Conservation (phyloP, 2,329 filamentous ascomycete genomes). For the Alternaria conjuncta region DNA sequence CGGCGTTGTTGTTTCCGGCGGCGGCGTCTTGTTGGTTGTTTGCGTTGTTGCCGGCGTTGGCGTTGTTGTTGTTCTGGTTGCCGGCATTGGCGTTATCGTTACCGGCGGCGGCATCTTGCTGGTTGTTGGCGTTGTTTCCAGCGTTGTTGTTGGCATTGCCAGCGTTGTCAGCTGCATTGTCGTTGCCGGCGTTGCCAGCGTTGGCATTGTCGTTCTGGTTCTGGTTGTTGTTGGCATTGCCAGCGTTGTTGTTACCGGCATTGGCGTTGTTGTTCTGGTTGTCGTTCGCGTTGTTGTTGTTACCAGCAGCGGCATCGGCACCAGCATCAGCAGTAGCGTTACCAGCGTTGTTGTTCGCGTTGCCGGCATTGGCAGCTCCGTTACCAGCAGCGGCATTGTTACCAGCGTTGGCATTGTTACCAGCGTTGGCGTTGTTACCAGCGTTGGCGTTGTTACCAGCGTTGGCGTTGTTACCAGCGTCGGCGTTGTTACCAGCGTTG, state of each 20-base stretch:
- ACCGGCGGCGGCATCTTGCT: neutral
- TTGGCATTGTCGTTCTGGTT: neutral
- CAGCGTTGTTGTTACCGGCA: slow-evolving; percentile 7
- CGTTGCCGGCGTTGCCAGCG: neutral
- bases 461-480: slow-evolving; percentile 6
- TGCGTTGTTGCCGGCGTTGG: slow-evolving; percentile 16
- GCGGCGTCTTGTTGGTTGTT: slow-evolving; percentile 20
- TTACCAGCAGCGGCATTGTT: slow-evolving; percentile 10
- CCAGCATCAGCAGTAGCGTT: slow-evolving; percentile 23
- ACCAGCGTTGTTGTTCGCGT: slow-evolving; percentile 17
- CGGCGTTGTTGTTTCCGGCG: slow-evolving; percentile 15
- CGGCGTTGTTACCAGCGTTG: neutral
- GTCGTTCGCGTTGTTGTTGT: slow-evolving; percentile 1
- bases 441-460: neutral
- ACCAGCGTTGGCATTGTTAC: neutral
- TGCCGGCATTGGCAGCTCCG: slow-evolving; percentile 9
- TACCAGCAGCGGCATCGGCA: slow-evolving; percentile 16
- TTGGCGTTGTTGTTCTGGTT: slow-evolving; percentile 11
- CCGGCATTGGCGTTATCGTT: neutral
- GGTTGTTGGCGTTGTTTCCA: slow-evolving; percentile 1
- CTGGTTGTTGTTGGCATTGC: neutral
- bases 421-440: neutral
- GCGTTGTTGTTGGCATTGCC: neutral
- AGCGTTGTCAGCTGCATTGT: neutral
- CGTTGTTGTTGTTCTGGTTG: slow-evolving; percentile 16